Conservation (phyloP, 805 yeast genomes). For the Candida pseudofarinosa region DNA sequence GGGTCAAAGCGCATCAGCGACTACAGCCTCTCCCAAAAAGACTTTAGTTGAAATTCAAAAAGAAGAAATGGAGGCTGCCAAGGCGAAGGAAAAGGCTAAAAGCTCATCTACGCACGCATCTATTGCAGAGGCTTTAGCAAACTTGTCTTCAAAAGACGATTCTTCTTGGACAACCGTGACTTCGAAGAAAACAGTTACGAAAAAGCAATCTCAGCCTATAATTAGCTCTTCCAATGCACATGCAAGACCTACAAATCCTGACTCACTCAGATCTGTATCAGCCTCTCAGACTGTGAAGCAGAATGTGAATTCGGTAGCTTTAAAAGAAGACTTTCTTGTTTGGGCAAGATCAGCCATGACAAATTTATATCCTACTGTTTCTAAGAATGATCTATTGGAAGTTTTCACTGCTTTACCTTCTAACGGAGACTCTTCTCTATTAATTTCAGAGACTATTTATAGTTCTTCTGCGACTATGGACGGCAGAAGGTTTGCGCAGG, state of each 20-base stretch:
- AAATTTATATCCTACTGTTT: conserved; percentile 69
- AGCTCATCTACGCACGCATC: conserved; percentile 17
- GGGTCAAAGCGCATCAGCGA: conserved; percentile 24
- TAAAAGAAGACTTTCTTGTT: conserved; percentile 54
- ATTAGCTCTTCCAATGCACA: conserved; percentile 16
- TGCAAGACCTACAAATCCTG: conserved; percentile 26
- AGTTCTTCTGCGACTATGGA: conserved; percentile 87
- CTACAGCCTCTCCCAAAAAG: conserved; percentile 34
- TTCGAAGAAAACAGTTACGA: conserved; percentile 33
- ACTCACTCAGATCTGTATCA: conserved; percentile 33
- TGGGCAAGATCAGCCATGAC: conserved; percentile 72
- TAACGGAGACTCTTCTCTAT: conserved; percentile 69
- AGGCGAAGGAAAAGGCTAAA: conserved; percentile 20
- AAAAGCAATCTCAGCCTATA: conserved; percentile 15
- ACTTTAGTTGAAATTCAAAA: conserved; percentile 59
- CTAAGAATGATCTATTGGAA: conserved; percentile 72
- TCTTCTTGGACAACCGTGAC: conserved; percentile 45
- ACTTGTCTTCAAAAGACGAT: conserved; percentile 22
- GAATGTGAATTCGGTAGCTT: conserved; percentile 18
- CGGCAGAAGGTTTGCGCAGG: conserved; percentile 90
- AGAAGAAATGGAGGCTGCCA: conserved; percentile 48
- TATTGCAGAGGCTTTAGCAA: conserved; percentile 32
- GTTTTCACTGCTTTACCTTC: conserved; percentile 77
- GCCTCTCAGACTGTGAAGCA: conserved; percentile 26
- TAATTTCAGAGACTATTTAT: conserved; percentile 89